Conservation (phyloP, 2,329 filamentous ascomycete genomes). For the Hypoxylon sp. region DNA sequence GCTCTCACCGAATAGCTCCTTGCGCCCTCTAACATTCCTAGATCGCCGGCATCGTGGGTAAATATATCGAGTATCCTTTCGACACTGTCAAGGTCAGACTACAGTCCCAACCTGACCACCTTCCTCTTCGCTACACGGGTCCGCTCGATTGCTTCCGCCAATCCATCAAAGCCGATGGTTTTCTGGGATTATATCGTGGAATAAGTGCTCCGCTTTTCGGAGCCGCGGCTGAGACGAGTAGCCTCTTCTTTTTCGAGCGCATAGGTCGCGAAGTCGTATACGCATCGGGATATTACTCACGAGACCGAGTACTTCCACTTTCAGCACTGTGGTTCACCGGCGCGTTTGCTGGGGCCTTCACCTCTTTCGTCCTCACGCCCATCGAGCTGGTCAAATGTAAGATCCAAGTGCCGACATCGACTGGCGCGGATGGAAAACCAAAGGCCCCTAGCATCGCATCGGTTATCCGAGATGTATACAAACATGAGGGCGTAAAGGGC, state of each 20-base stretch:
- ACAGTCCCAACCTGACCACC: slow-evolving; percentile 90
- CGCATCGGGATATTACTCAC: slow-evolving; percentile 61
- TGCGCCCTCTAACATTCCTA: slow-evolving; percentile 53
- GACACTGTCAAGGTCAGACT: slow-evolving; percentile 98
- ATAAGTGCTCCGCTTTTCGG: slow-evolving; percentile 92
- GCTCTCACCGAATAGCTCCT: slow-evolving; percentile 2
- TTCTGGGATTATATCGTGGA: slow-evolving; percentile 87
- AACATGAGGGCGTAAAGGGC: slow-evolving; percentile 82
- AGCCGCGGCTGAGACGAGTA: slow-evolving; percentile 91
- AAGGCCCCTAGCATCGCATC: slow-evolving; percentile 72
- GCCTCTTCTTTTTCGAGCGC: slow-evolving; percentile 91
- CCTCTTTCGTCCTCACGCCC: slow-evolving; percentile 90
- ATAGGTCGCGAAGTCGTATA: slow-evolving; percentile 77
- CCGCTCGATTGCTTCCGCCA: slow-evolving; percentile 95
- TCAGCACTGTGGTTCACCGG: slow-evolving; percentile 82
- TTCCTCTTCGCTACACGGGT: slow-evolving; percentile 85
- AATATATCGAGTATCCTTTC: slow-evolving; percentile 98
- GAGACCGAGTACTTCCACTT: slow-evolving; percentile 76
- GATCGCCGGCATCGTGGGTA: slow-evolving; percentile 88
- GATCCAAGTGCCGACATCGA: slow-evolving; percentile 80
- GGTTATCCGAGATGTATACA: slow-evolving; percentile 84
- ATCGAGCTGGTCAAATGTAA: slow-evolving; percentile 99
- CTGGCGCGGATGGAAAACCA: slow-evolving; percentile 55
- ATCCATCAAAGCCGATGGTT: slow-evolving; percentile 82
- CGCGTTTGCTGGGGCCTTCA: slow-evolving; percentile 87